Evolutionary conservation across 2,329 filamentous ascomycete genomes (phyloP), one percentile per base, ranked within the genome.

Genomic region (Mollisia scopiformis): DNA sequence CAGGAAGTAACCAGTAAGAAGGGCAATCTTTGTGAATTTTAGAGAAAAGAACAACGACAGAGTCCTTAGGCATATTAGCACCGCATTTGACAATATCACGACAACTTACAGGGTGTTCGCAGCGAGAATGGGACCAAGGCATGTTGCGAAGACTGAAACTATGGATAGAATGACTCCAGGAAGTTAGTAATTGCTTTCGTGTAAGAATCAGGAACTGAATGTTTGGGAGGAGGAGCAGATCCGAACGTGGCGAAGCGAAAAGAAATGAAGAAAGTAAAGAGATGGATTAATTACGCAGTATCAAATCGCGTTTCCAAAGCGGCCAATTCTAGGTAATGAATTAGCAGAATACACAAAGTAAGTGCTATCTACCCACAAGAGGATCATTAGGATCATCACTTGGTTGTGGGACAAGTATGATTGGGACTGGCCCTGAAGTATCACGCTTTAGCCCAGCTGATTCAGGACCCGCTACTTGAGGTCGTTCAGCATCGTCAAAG

Each of bases 361-460:
- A 4, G 30, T 3, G 3, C 14, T 27, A 37, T 37, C 14, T 27
- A 51, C 77, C 62, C 82, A 88, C 85, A 67, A 97, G 80, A 30
- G 92, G 93, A 75, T 97, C 93, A 74, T 96, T 94, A 3, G 91
- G 92, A 74, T 96, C 92, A 75, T 96, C 90, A 64, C 89, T 93
- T 2, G 94, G 94, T 72, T 97, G 94, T 5, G 94, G 94, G 5
- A 96, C 89, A 31, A 97, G 85, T 68, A 97, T 90, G 69, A 94
- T 90, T 54, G 88, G 86, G 19, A 82, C 75, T 19, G 81, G 79
- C 33, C 90, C 89, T 64, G 81, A 88, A 55, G 75, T 82, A 75
- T 93, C 90, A 75, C 87, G 90, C 75, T 95, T 96, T 68, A 95
- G 76, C 62, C 79, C 78, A 27, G 79, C 73, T 49, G 73, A 75